Conservation (phyloP, 129 eudicot genomes). For the Glebionis coronaria region DNA sequence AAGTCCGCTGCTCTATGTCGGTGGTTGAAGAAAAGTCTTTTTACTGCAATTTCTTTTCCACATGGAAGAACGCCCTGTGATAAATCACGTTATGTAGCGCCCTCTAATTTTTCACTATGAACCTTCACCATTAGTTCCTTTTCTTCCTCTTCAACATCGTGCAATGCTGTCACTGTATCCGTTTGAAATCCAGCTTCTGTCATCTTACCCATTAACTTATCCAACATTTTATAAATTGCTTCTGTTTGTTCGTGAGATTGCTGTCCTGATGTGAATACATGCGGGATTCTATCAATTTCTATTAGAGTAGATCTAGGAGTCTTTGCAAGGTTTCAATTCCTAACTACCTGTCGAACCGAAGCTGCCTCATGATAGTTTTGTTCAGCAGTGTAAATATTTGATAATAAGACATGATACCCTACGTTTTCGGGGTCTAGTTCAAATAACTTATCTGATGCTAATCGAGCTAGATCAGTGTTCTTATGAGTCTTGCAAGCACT, state of each 20-base stretch:
- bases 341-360: conserved; percentile 59
- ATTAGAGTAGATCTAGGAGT: conserved; percentile 87
- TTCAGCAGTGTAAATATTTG: conserved; percentile 78
- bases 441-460: conserved; percentile 74
- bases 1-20: too few relatives aligned
- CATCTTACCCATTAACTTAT: conserved; percentile 75
- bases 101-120: conserved; percentile 94
- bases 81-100: too few relatives aligned
- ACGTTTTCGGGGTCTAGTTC: conserved; percentile 78
- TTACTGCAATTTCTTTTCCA: too few relatives aligned
- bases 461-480: conserved; percentile 55
- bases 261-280: conserved; percentile 82
- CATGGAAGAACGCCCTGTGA: too few relatives aligned
- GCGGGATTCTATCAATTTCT: conserved; percentile 56
- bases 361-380: conserved; percentile 71
- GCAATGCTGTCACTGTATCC: conserved; percentile 76
- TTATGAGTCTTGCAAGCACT: conserved; percentile 92
- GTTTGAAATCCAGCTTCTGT: conserved; percentile 80
- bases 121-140: conserved; percentile 94
- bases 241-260: conserved; percentile 55
- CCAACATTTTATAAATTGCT: conserved; percentile 60
- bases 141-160: conserved; percentile 98
- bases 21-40: too few relatives aligned
- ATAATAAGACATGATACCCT: conserved; percentile 79
- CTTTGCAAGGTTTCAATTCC: conserved; percentile 57